Evolutionary conservation across 441 rosid genomes (phyloP).

Genomic region (Gossypium trilobum): DNA sequence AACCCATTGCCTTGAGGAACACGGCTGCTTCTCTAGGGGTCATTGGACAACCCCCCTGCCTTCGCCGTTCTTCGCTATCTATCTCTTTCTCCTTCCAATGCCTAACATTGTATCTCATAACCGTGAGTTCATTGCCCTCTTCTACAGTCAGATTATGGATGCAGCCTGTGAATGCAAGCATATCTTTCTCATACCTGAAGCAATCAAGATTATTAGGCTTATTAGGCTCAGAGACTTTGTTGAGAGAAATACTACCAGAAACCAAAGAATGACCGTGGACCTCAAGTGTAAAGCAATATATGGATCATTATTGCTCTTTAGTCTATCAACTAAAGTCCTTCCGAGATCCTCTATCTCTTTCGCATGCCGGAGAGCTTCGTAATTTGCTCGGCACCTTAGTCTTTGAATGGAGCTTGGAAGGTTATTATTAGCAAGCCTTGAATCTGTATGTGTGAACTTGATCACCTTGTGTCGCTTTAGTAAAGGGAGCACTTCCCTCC

Average conservation of each 20-base stretch:
- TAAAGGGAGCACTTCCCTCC: slow-evolving; percentile 50
- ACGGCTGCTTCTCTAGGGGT: slow-evolving; percentile 84
- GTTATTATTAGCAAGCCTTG: slow-evolving; percentile 79
- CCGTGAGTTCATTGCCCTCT: slow-evolving; percentile 60
- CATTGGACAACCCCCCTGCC: slow-evolving; percentile 87
- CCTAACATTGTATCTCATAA: slow-evolving; percentile 61
- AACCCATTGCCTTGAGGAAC: slow-evolving; percentile 87
- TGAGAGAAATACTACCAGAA: not conserved
- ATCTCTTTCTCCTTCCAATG: slow-evolving; percentile 98
- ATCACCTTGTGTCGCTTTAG: slow-evolving; percentile 71
- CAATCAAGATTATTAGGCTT: slow-evolving; percentile 13
- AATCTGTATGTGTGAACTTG: slow-evolving; percentile 77
- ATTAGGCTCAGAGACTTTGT: not conserved
- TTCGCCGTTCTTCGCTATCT: slow-evolving; percentile 47
- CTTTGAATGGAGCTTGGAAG: slow-evolving; percentile 58
- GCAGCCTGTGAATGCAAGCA: slow-evolving; percentile 93
- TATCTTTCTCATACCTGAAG: slow-evolving; percentile 80
- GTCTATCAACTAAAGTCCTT: slow-evolving; percentile 49
- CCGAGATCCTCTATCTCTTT: slow-evolving; percentile 71
- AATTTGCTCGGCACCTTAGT: slow-evolving; percentile 90
- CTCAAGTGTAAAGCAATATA: slow-evolving; percentile 79
- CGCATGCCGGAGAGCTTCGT: slow-evolving; percentile 56
- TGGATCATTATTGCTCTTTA: slow-evolving; percentile 58
- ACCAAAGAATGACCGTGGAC: slow-evolving; percentile 24
- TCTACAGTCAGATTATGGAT: slow-evolving; percentile 61